A percentile compares a stretch with the other conserved stretches of the same genome.
Conservation (phyloP, 306 rosid species). For the Acacia melanoxylon region DNA sequence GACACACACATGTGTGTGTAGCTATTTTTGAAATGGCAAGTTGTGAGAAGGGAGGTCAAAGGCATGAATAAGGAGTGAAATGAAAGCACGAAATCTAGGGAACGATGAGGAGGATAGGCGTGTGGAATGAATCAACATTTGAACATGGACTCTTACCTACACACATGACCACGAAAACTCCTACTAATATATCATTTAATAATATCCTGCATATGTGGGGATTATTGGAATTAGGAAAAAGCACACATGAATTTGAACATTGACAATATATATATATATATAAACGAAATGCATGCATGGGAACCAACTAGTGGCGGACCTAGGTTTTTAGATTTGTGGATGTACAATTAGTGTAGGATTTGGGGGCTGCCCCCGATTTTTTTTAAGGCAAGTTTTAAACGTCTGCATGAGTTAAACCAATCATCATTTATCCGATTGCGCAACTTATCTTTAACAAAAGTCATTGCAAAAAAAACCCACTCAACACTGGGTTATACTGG, state of each 20-base stretch:
- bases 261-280: neutral
- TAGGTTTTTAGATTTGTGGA: too few relatives aligned
- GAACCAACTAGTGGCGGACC: too few relatives aligned
- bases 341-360: too few relatives aligned
- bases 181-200: neutral
- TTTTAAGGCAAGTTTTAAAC: too few relatives aligned
- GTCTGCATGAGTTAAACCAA: too few relatives aligned
- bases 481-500: too few relatives aligned
- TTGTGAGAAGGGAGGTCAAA: neutral
- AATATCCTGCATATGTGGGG: neutral
- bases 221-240: conserved; percentile 37
- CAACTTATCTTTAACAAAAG: too few relatives aligned
- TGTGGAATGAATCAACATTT: neutral
- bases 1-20: neutral
- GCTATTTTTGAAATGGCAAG: neutral
- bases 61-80: neutral
- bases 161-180: neutral
- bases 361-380: too few relatives aligned
- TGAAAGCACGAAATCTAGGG: neutral
- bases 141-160: conserved; percentile 19
- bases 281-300: conserved; percentile 20
- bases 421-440: too few relatives aligned
- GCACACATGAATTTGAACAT: conserved; percentile 16
- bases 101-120: neutral
- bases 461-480: too few relatives aligned